Conservation (phyloP, 306 rosid species). For the Rosa chinensis region DNA sequence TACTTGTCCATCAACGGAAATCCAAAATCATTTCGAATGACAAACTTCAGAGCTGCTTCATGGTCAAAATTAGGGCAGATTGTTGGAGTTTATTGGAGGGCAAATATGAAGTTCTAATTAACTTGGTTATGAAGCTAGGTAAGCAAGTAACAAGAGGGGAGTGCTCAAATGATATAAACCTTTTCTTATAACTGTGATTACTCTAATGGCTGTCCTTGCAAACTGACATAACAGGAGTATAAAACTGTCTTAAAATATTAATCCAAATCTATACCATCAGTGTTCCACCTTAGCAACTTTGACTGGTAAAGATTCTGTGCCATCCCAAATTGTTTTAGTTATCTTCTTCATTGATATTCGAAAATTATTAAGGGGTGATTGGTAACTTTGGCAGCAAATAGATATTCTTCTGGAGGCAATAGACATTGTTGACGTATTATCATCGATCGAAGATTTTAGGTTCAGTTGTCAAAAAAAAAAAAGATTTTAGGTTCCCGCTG, state of each 20-base stretch:
- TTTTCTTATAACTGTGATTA: constrained; percentile 21
- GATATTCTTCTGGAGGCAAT: neutral
- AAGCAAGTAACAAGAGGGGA: constrained; percentile 21
- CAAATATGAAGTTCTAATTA: constrained; percentile 20
- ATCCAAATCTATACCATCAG: constrained; percentile 39
- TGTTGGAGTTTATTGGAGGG: neutral
- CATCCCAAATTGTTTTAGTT: constrained; percentile 35
- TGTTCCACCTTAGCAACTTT: constrained; percentile 48
- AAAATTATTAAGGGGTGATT: neutral
- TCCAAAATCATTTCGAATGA: neutral
- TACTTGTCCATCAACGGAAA: neutral
- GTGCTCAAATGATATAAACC: constrained; percentile 19
- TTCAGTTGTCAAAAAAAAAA: neutral
- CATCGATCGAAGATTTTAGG: neutral
- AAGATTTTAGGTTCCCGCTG: neutral
- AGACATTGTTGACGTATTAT: neutral
- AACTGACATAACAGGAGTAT: constrained; percentile 43
- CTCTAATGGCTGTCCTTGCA: constrained; percentile 23
- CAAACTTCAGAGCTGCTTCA: neutral
- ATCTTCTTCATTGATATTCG: constrained; percentile 28
- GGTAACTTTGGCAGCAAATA: constrained; percentile 13
- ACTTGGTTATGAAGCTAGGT: constrained; percentile 28
- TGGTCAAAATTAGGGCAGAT: neutral
- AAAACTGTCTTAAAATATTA: constrained; percentile 37
- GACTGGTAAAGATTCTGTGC: constrained; percentile 74